These are phyloP conservation scores for Metarhizium sp. DNA, from an alignment of 2,329 filamentous ascomycete species.

Conservation along the genomic window DNA sequence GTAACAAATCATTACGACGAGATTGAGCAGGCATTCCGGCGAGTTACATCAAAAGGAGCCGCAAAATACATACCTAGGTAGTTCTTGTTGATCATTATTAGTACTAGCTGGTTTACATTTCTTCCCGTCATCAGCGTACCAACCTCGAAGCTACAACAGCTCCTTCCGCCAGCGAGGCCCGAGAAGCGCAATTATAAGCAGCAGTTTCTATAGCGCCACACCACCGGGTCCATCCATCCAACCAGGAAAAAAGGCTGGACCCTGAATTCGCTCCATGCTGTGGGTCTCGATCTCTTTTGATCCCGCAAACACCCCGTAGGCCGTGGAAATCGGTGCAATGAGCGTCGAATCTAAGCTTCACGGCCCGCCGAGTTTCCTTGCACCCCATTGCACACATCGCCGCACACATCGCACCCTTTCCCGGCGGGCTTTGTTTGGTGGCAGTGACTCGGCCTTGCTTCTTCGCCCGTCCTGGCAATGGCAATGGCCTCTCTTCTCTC, in stretches of 20 bases:
- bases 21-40: too few species aligned
- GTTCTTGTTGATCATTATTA: too few species aligned
- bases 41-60: too few species aligned
- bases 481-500: constrained; percentile 4
- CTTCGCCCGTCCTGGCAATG: neutral
- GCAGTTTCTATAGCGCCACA: neutral
- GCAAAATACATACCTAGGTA: too few species aligned
- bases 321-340: constrained; percentile 25
- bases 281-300: constrained; percentile 20
- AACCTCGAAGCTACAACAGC: too few species aligned
- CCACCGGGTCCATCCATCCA: neutral
- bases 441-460: neutral
- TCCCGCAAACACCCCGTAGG: constrained; percentile 14
- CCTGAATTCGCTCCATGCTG: constrained; percentile 13
- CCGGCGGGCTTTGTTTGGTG: neutral
- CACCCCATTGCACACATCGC: neutral
- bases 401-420: neutral
- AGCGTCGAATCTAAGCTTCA: constrained; percentile 18
- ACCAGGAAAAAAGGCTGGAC: constrained; percentile 4
- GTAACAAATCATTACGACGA: too few species aligned
- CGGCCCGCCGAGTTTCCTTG: constrained; percentile 2
- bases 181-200: too few species aligned
- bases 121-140: too few species aligned
- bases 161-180: too few species aligned
- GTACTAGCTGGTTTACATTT: too few species aligned